Evolutionary conservation across 2,329 filamentous ascomycete genomes (phyloP), one percentile per base, ranked within the genome.

Genomic region (Phialophora macrospora): DNA sequence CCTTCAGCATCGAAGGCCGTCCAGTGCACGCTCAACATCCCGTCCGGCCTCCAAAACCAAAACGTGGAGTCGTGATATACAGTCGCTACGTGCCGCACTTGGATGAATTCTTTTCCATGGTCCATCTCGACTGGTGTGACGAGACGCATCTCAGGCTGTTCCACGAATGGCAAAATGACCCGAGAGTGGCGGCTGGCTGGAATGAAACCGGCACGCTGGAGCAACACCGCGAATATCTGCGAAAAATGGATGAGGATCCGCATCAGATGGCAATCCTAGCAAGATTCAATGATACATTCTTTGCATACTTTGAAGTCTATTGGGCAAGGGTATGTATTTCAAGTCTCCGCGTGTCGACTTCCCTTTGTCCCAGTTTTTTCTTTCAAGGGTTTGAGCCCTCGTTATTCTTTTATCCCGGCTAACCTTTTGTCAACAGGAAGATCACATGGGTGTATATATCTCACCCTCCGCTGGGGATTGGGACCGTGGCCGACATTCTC

Each of bases 151-250:
- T 93, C 58, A 78, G 81, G 17, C 81, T 92, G 4, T 93, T 94
- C 81, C 88, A 93, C 77, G 83, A 82, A 63, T 94, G 91, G 91
- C 90, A 93, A 78, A 94, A 94, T 74, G 90, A 93, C 74, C 90
- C 90, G 60, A 88, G 91, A 58, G 91, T 94, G 34, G 89, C 89
- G 3, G 85, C 89, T 73, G 90, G 90, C 3, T 93, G 91, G 91
- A 91, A 92, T 74, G 87, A 91, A 79, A 90, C 88, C 1, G 91
- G 90, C 34, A 90, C 89, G 1, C 77, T 91, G 55, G 90, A 91
- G 32, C 84, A 93, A 75, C 91, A 93, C 76, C 84, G 86, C 67
- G 84, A 87, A 72, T 93, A 94, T 76, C 82, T 93, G 59, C 82
- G 84, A 32, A 84, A 85, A 69, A 82, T 90, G 62, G 87, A 92